Base-by-base conservation (phyloP, 2,329 filamentous ascomycete species). In the Trichoderma sp. region DNA sequence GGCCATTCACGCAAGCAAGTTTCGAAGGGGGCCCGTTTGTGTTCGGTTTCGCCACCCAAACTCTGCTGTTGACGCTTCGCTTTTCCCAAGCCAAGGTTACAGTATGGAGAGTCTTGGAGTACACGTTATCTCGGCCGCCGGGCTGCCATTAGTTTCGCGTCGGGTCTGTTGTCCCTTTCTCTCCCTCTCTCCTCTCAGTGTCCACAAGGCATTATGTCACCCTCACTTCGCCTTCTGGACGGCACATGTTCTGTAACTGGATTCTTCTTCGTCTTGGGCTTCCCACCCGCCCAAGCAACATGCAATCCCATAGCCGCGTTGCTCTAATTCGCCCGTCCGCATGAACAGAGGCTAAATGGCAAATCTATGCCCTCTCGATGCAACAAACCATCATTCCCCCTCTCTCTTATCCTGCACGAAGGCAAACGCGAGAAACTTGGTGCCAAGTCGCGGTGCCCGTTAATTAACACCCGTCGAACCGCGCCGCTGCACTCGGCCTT, bases 201-300 rank as follows among this genome's bases (percentile, higher is more conserved):
- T 18, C 38, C 38, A 41, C 38, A 41, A 68, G 41, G 27, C 65
- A 68, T 68, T 35, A 68, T 68, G 65, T 68, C 65, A 71, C 56
- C 53, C 14, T 62, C 59, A 31, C 7, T 62, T 62, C 59, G 18
- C 6, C 27, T 31, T n/a, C 27, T 18, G 45, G 45, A 50, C 45
- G 45, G 45, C n/a, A 21, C 45, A 45, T 21, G 45, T 53, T 45
- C 45, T 41, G 35, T 38, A 38, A 38, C 35, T 38, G 35, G 35
- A 38, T 38, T 38, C 35, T 53, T 53, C 45, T 41, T n/a, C 41
- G 8, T 62, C 59, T 62, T 62, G 18, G 16, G 21, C 50, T 53
- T 53, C 45, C 45, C 45, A 38, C 63, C 38, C 21, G 21, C 45
- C 45, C 41, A 45, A 65, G 65, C 65, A 45, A 67, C 66, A 69